These are phyloP conservation scores for Annona cherimola DNA, from an alignment of 164 flowering plant genomes.

Conservation along the genomic window DNA sequence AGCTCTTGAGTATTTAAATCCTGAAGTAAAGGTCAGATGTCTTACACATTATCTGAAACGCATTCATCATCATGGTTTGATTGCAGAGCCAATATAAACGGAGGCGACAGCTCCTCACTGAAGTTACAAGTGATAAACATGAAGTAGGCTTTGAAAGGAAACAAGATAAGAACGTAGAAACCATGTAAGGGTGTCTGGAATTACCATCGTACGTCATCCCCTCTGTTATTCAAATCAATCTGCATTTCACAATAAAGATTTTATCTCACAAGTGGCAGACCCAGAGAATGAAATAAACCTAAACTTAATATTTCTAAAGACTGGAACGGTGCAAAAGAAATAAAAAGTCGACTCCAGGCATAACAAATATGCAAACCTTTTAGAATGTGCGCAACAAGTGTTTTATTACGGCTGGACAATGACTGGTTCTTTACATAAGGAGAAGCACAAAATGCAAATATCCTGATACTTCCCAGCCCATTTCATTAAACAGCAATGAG, in stretches of 20 bases:
- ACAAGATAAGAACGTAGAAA: neutral
- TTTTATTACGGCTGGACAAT: neutral
- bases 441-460: neutral
- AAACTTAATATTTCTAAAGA: neutral
- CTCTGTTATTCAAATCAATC: constrained; percentile 7
- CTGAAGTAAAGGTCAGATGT: neutral
- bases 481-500: neutral
- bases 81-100: constrained; percentile 41
- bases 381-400: neutral
- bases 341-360: too few relatives aligned
- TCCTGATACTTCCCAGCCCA: neutral
- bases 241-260: constrained; percentile 1
- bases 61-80: constrained; percentile 34
- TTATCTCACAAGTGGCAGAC: neutral
- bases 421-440: neutral
- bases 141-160: neutral
- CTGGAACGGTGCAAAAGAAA: neutral
- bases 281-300: neutral
- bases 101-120: constrained; percentile 40
- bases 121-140: constrained; percentile 10
- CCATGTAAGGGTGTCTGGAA: neutral
- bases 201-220: constrained; percentile 4
- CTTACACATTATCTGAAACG: constrained; percentile 64
- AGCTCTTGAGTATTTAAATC: neutral
- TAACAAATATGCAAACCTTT: neutral